Conservation (phyloP, 768 basidiomycete species). For the Butyriboletus loyo region DNA sequence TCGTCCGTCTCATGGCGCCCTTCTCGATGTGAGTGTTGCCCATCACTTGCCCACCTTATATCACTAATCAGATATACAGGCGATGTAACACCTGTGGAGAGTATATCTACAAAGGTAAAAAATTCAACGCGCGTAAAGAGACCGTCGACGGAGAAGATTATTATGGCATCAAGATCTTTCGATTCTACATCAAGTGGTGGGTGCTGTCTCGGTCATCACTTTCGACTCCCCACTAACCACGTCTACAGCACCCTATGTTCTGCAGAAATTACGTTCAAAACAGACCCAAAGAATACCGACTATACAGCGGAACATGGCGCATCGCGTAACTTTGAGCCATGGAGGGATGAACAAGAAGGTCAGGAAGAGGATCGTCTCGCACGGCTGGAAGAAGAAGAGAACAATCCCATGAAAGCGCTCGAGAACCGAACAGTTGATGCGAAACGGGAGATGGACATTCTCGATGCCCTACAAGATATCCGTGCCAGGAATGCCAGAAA, state of each 20-base stretch:
- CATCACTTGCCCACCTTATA: background rate
- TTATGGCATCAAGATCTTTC: conserved; percentile 95
- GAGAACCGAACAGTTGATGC: conserved; percentile 92
- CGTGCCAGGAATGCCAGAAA: conserved; percentile 83
- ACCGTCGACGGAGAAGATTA: conserved; percentile 97
- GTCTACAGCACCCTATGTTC: conserved; percentile 81
- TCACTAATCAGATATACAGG: conserved; percentile 41
- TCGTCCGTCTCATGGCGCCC: conserved; percentile 98
- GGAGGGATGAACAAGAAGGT: conserved; percentile 77
- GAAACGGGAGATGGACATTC: conserved; percentile 96
- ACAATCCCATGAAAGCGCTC: conserved; percentile 95
- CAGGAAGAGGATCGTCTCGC: conserved; percentile 84
- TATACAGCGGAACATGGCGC: conserved; percentile 94
- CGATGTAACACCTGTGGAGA: conserved; percentile 95
- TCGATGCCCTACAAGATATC: conserved; percentile 94
- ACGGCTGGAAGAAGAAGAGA: conserved; percentile 87
- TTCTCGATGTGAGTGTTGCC: conserved; percentile 80
- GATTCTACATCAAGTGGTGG: conserved; percentile 90
- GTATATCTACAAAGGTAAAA: conserved; percentile 99
- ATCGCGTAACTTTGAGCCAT: conserved; percentile 96
- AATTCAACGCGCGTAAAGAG: conserved; percentile 99
- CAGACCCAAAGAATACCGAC: conserved; percentile 97
- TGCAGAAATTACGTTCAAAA: conserved; percentile 99
- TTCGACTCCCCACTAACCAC: conserved; percentile 11
- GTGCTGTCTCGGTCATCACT: conserved; percentile 23